Evolutionary conservation across 164 flowering plant genomes (phyloP), one percentile per base, ranked within the genome.

Genomic region (Magnolia changhungtana): DNA sequence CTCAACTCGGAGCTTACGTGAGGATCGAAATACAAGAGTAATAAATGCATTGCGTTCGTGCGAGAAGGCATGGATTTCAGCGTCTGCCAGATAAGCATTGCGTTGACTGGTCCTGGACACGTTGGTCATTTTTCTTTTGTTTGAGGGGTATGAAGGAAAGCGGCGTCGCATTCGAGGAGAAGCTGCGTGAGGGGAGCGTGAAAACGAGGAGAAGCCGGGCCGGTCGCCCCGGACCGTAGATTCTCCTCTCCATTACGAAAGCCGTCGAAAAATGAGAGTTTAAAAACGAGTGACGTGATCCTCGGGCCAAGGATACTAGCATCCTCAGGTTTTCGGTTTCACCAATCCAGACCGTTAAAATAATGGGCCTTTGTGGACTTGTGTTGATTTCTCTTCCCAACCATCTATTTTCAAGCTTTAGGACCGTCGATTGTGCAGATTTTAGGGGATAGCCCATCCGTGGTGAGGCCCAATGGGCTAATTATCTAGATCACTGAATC

Each of bases 31-130:
- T 37, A 73, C 76, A 72, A 18, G 76, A 67, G 31, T 63, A 72
- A 73, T 76, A 67, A 80, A 80, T 80, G 76, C 20, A 21, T 51
- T n/a, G n/a, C 45, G 45, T 37, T 37, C 45, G 45, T 37, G 45
- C 45, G 16, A 55, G 3, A 8, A 55, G 61, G 61, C 61, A 55
- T 55, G 61, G 61, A 55, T 55, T 55, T 55, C 61, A 55, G 61
- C 1, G 61, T 55, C 61, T 0, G 18, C 16, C 61, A 55, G 61
- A 37, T 37, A 16, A 55, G 18, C 16, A 8, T 11, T 10, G 16
- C 61, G 61, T 55, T 55, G 61, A 55, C 61, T 16, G 18, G 61
- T 55, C 13, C 1, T 16, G 18, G 61, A 16, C 2, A 55, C 3
- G 13, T 11, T 55, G 2, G 61, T 55, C 61, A 10, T 55, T 55